Evolutionary conservation across 2,329 filamentous ascomycete genomes (phyloP).

Genomic region (Ophiostoma triangulosporum): DNA sequence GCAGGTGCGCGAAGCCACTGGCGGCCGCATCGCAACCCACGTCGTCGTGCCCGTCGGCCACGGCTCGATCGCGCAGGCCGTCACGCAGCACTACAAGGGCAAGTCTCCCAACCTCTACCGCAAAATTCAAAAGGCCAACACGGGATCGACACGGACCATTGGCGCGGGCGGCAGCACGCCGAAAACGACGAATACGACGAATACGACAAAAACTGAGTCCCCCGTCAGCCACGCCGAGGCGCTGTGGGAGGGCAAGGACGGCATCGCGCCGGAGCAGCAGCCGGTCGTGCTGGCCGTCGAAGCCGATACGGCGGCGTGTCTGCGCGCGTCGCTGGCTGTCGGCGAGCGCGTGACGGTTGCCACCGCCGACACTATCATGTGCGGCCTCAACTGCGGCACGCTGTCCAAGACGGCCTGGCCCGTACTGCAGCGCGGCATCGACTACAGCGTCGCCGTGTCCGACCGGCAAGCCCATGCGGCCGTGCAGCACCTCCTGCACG

Average conservation of each 20-base stretch:
- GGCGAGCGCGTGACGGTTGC: conserved; percentile 34
- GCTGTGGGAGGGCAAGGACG: not conserved
- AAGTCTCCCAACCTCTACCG: not conserved
- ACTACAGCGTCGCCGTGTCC: conserved; percentile 45
- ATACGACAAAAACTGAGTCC: not conserved
- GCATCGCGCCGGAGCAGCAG: conserved; percentile 14
- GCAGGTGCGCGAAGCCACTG: conserved; percentile 26
- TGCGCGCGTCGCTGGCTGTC: conserved; percentile 37
- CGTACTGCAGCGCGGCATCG: conserved; percentile 40
- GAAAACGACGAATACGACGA: too few relatives aligned
- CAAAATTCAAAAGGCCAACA: not conserved
- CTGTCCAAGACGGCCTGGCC: conserved; percentile 54
- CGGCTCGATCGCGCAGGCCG: conserved; percentile 59
- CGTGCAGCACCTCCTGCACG: conserved; percentile 34
- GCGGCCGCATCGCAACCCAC: conserved; percentile 16
- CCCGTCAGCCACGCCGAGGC: not conserved
- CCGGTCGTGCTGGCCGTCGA: conserved; percentile 51
- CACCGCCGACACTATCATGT: conserved; percentile 56
- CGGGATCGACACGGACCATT: not conserved
- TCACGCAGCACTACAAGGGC: conserved; percentile 48
- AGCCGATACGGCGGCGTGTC: conserved; percentile 48
- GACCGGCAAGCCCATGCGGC: conserved; percentile 50
- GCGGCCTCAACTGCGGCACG: conserved; percentile 59
- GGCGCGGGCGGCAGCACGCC: not conserved
- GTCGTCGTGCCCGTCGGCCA: conserved; percentile 57